Conservation (phyloP, 2,329 filamentous ascomycete species). For the Claviceps humidiphila region DNA sequence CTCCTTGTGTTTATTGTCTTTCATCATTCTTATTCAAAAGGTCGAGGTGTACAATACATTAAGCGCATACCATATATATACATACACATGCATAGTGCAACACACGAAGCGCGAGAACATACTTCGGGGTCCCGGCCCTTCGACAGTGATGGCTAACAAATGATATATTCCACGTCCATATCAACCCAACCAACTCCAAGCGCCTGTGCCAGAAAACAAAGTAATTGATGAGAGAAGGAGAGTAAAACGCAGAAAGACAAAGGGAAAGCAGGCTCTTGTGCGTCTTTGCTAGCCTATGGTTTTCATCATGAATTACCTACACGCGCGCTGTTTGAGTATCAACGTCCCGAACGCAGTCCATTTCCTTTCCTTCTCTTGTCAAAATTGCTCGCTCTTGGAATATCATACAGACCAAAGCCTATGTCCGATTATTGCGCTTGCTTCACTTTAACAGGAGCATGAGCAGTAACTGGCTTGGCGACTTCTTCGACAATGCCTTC, state of each 20-base stretch:
- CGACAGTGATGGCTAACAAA: too few relatives aligned
- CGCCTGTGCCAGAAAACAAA: neutral
- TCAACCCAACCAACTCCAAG: neutral
- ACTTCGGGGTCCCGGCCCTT: too few relatives aligned
- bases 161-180: neutral
- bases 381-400: neutral
- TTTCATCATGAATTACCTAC: neutral
- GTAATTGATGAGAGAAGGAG: neutral
- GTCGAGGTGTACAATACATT: too few relatives aligned
- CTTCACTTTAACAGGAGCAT: neutral
- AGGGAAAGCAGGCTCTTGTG: neutral
- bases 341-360: too few relatives aligned
- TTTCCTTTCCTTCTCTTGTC: neutral
- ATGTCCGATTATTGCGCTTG: neutral
- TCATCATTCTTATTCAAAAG: too few relatives aligned
- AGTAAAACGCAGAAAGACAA: neutral
- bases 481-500: slow-evolving; percentile 1
- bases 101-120: too few relatives aligned
- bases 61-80: too few relatives aligned
- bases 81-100: too few relatives aligned
- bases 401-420: neutral
- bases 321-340: neutral
- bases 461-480: neutral
- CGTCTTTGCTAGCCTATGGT: neutral
- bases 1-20: too few relatives aligned